Conservation (phyloP, 2,329 filamentous ascomycete species). For the Hypoxylon sp. region DNA sequence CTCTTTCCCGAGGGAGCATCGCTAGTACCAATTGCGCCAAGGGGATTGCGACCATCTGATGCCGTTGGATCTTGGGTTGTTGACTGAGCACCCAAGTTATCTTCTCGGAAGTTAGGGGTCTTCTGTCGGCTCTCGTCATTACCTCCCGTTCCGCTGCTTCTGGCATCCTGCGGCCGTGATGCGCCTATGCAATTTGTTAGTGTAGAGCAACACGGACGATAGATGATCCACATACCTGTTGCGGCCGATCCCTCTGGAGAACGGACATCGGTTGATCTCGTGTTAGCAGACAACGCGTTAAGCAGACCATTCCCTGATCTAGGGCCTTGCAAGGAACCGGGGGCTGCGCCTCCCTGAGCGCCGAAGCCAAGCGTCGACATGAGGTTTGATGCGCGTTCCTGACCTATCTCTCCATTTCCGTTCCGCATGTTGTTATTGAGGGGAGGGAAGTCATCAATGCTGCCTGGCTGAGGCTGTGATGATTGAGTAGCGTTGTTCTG, state of each 20-base stretch:
- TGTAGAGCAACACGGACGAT: conserved; percentile 13
- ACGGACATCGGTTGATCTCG: conserved; percentile 62
- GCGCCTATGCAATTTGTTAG: conserved; percentile 50
- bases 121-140: conserved; percentile 63
- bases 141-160: conserved; percentile 51
- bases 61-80: conserved; percentile 53
- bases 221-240: conserved; percentile 50
- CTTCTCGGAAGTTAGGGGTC: conserved; percentile 59
- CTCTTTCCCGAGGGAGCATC: conserved; percentile 58
- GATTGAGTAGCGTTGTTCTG: conserved; percentile 59
- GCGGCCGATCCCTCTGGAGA: conserved; percentile 60
- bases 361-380: conserved; percentile 68
- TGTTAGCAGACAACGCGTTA: conserved; percentile 73
- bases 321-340: conserved; percentile 56
- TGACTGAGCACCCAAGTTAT: conserved; percentile 53
- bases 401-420: conserved; percentile 68
- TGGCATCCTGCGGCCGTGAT: conserved; percentile 60
- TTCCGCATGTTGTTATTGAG: conserved; percentile 61
- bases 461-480: conserved; percentile 61
- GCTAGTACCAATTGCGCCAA: conserved; percentile 62
- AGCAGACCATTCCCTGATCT: conserved; percentile 70
- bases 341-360: conserved; percentile 58
- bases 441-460: conserved; percentile 72
- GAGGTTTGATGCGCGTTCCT: conserved; percentile 65
- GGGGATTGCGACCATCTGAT: conserved; percentile 56